phyloP scores from a whole-genome alignment of 495 filamentous ascomycete genomes.

The Penicillium nucicola region DNA sequence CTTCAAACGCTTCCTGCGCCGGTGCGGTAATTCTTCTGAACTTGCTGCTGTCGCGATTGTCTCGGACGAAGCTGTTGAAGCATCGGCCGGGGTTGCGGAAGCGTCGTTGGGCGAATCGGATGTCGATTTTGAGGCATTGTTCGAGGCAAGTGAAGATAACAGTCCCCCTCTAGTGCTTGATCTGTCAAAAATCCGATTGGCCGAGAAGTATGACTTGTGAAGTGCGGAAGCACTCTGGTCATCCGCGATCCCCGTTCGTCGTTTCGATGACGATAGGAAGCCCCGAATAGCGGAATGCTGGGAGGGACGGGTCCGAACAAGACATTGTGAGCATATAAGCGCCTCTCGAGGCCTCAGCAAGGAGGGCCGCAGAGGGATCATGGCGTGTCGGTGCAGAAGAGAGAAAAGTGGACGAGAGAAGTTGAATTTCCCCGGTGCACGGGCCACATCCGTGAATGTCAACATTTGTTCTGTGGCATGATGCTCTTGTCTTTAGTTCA shows the following conservation, averaged over 20 bases:
- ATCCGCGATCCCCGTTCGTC: slow-evolving; percentile 27
- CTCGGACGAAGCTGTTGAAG: slow-evolving; percentile 7
- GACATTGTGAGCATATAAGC: slow-evolving; percentile 33
- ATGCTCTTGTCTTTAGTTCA: neutral
- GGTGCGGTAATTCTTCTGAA: slow-evolving; percentile 43
- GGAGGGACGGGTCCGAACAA: slow-evolving; percentile 14
- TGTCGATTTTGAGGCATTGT: slow-evolving; percentile 12
- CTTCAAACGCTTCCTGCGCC: slow-evolving; percentile 50
- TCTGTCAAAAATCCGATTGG: slow-evolving; percentile 24
- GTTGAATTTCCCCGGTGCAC: slow-evolving; percentile 34
- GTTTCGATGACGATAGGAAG: slow-evolving; percentile 33
- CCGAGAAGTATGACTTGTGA: slow-evolving; percentile 43
- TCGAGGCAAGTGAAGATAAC: slow-evolving; percentile 28
- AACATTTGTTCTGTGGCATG: slow-evolving; percentile 6
- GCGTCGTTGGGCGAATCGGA: slow-evolving; percentile 6
- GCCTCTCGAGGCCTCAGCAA: slow-evolving; percentile 39
- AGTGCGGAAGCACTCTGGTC: slow-evolving; percentile 26
- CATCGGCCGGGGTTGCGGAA: neutral
- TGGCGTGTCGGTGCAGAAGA: slow-evolving; percentile 25
- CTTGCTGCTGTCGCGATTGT: slow-evolving; percentile 19
- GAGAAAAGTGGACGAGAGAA: slow-evolving; percentile 21
- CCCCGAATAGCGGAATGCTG: slow-evolving; percentile 22
- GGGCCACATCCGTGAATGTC: slow-evolving; percentile 36
- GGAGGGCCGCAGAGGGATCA: slow-evolving; percentile 43
- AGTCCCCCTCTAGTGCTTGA: slow-evolving; percentile 20